Base-by-base conservation (phyloP, 2,329 filamentous ascomycete species). In the Neurospora crassa region DNA sequence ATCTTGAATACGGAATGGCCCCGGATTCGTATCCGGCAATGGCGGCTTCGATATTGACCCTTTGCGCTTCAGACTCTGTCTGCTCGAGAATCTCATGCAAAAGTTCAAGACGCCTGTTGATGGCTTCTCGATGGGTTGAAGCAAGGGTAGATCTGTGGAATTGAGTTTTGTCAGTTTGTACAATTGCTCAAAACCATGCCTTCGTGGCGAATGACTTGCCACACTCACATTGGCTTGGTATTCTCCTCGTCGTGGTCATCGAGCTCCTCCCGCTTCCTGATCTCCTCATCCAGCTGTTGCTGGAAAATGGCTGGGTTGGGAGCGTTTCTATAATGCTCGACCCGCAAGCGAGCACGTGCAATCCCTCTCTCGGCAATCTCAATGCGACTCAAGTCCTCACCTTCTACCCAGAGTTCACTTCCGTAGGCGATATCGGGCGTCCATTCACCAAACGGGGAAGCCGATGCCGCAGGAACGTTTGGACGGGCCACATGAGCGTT, bases 11-110 rank as follows among this genome's bases (percentile, higher is more conserved):
- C n/a, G 74, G 70, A 71, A 85, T 84, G n/a, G 74, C 69, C 40
- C 80, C 81, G 10, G 78, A 76, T 42, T 79, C 75, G 73, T 85
- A 85, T 16, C 79, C 82, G 3, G 76, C 71, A 42, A 84, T 81
- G 24, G 82, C 83, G 41, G 80, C 81, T 63, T 75, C 74, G 72
- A 85, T 84, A 73, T 85, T 84, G 20, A 77, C 73, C 12, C 72
- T 76, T 74, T 84, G 82, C 2, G 79, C 78, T 20, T 78, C 76
- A 68, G 80, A 83, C 18, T 74, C 68, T 29, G 78, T 79, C 7
- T 75, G 77, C 1, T 75, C 72, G 7, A 84, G 78, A 1, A 77
- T 76, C 73, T 74, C 74, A 67, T 76, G 71, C 24, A 85, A 75
- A 16, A 76, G 20, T 0, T 78, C 71, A 4, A 83, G 59, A 8